Evolutionary conservation across 768 basidiomycete species (phyloP).

Genomic region (Calocera viscosa): DNA sequence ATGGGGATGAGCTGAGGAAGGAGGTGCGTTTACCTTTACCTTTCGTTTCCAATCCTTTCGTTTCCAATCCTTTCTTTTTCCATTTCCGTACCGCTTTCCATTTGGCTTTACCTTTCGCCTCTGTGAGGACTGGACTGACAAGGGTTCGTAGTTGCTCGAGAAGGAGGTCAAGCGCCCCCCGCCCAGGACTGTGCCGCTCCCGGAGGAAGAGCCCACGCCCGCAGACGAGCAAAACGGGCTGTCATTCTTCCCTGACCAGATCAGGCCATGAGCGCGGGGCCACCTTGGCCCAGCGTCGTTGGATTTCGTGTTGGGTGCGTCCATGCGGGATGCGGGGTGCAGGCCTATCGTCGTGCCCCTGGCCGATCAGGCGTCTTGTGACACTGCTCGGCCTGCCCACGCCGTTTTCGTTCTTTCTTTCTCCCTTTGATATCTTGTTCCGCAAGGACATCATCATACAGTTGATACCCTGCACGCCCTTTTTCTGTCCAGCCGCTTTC

Average conservation of each 20-base stretch:
- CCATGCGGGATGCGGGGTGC: no score
- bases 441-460: conserved; percentile 1
- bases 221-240: neutral
- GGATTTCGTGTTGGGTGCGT: neutral
- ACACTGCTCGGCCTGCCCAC: neutral
- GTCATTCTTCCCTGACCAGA: neutral
- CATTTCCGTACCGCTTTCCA: neutral
- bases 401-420: neutral
- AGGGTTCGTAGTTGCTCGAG: conserved; percentile 49
- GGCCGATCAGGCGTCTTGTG: neutral
- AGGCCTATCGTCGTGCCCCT: no score
- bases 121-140: neutral
- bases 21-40: conserved; percentile 28
- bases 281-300: neutral
- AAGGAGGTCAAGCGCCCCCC: conserved; percentile 80
- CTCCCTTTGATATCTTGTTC: neutral
- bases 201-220: conserved; percentile 30
- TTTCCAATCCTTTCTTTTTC: neutral
- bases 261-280: neutral
- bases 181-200: conserved; percentile 43
- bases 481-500: no score
- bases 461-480: conserved; percentile 1
- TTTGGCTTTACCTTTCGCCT: neutral
- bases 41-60: neutral
- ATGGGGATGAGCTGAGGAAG: conserved; percentile 66